These are phyloP conservation scores for Suillus luteus DNA, from an alignment of 768 basidiomycete genomes.

Conservation along the genomic window DNA sequence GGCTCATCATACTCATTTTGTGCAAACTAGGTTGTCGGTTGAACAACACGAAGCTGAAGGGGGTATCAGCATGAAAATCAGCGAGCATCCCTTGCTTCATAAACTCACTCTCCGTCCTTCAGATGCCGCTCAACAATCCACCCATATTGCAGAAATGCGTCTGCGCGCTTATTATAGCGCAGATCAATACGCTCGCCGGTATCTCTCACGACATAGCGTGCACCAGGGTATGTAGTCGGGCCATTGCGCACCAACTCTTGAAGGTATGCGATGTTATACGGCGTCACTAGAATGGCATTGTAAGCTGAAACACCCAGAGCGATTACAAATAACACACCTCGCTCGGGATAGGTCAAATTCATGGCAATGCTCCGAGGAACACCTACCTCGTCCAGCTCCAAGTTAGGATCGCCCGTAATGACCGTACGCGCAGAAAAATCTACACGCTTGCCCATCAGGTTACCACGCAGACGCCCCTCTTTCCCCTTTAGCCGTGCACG, in stretches of 20 bases:
- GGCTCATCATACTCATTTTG: conserved; percentile 99
- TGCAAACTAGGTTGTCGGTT: conserved; percentile 98
- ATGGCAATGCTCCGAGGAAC: conserved; percentile 95
- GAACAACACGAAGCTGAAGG: conserved; percentile 80
- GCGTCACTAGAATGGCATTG: conserved; percentile 66
- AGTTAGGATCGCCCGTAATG: conserved; percentile 97
- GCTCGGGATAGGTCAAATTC: conserved; percentile 96
- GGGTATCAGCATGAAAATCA: conserved; percentile 21
- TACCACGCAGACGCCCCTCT: conserved; percentile 96
- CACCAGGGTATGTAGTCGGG: conserved; percentile 93
- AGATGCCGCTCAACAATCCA: conserved; percentile 99
- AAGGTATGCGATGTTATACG: conserved; percentile 92
- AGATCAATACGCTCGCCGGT: conserved; percentile 97
- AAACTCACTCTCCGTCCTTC: conserved; percentile 94
- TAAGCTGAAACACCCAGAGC: conserved; percentile 12
- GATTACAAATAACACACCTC: conserved; percentile 56
- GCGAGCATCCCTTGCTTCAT: conserved; percentile 2
- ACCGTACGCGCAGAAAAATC: conserved; percentile 99
- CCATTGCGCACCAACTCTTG: conserved; percentile 96
- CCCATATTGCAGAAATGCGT: conserved; percentile 94
- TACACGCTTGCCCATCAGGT: conserved; percentile 99
- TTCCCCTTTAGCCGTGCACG: conserved; percentile 98
- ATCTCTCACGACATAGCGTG: conserved; percentile 94
- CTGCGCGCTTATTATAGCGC: conserved; percentile 93
- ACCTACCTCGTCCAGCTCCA: conserved; percentile 95